phyloP scores from a whole-genome alignment of 495 filamentous ascomycete species.

The Clohesyomyces aquaticus region DNA sequence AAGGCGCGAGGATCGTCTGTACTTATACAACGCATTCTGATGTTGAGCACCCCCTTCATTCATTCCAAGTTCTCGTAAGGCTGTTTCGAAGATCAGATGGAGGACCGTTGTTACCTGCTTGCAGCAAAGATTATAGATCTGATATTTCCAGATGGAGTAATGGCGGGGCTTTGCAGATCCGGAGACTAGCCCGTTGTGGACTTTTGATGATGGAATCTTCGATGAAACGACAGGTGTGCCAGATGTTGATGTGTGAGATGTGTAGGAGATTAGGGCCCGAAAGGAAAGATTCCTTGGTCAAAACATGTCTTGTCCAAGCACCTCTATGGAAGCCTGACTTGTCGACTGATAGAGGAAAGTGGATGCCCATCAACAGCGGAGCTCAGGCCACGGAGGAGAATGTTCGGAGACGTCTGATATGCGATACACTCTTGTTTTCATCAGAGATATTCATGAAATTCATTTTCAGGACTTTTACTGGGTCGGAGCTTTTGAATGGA shows the following conservation, averaged over 20 bases:
- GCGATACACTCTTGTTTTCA: too few relatives aligned
- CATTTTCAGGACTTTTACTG: too few relatives aligned
- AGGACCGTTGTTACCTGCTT: not conserved
- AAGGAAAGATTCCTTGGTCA: not conserved
- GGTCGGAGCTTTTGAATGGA: too few relatives aligned
- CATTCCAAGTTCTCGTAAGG: not conserved
- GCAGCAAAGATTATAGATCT: not conserved
- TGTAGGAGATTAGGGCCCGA: not conserved
- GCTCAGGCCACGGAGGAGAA: too few relatives aligned
- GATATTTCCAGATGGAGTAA: not conserved
- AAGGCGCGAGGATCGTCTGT: not conserved
- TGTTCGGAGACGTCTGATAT: too few relatives aligned
- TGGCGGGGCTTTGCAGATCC: not conserved
- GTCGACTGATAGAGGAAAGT: too few relatives aligned
- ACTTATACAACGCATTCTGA: not conserved
- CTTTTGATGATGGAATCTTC: not conserved
- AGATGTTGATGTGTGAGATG: not conserved
- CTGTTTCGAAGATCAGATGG: not conserved
- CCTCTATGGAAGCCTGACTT: too few relatives aligned
- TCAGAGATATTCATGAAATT: too few relatives aligned
- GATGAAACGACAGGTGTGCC: not conserved
- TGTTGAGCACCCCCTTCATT: not conserved
- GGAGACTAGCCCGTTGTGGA: not conserved
- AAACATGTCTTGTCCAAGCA: too few relatives aligned
- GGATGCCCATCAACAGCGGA: too few relatives aligned